phyloP scores from a whole-genome alignment of 1,284 basidiomycete genomes.

The Megacollybia platyphylla region DNA sequence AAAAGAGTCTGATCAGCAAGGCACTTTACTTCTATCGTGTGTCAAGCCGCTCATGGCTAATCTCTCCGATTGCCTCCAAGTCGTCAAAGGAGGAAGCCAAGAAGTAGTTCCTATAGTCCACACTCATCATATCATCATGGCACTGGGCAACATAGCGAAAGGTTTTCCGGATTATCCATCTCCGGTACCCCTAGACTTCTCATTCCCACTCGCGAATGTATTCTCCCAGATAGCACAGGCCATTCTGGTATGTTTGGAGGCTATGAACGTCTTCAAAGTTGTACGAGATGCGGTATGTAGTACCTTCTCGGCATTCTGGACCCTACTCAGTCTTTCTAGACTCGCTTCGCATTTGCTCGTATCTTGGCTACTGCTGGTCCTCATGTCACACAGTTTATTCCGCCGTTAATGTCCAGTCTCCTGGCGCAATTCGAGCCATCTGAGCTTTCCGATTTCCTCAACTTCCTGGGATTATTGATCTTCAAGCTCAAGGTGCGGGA shows the following conservation, averaged over 20 bases:
- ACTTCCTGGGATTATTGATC: constrained; percentile 84
- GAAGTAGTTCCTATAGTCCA: constrained; percentile 72
- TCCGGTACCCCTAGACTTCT: constrained; percentile 49
- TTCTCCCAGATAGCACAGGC: constrained; percentile 86
- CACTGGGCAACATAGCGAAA: constrained; percentile 89
- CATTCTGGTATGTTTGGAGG: constrained; percentile 78
- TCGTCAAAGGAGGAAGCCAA: constrained; percentile 36
- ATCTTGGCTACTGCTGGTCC: constrained; percentile 86
- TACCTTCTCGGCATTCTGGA: background rate
- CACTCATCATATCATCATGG: constrained; percentile 94
- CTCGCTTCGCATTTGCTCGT: constrained; percentile 89
- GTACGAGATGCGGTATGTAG: constrained; percentile 84
- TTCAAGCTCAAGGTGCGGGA: constrained; percentile 79
- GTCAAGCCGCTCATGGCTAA: constrained; percentile 76
- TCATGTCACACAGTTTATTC: constrained; percentile 71
- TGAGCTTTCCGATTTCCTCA: constrained; percentile 92
- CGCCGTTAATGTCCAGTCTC: constrained; percentile 79
- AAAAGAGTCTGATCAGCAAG: constrained; percentile 60
- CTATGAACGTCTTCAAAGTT: constrained; percentile 79
- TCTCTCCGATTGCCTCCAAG: constrained; percentile 58
- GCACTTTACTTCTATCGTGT: constrained; percentile 62
- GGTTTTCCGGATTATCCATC: constrained; percentile 89
- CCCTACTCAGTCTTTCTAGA: constrained; percentile 29
- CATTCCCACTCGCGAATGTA: constrained; percentile 68
- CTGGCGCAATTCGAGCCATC: constrained; percentile 85